Evolutionary conservation across 352 stramenopile genomes (phyloP).

Genomic region (Phytophthora quininea): DNA sequence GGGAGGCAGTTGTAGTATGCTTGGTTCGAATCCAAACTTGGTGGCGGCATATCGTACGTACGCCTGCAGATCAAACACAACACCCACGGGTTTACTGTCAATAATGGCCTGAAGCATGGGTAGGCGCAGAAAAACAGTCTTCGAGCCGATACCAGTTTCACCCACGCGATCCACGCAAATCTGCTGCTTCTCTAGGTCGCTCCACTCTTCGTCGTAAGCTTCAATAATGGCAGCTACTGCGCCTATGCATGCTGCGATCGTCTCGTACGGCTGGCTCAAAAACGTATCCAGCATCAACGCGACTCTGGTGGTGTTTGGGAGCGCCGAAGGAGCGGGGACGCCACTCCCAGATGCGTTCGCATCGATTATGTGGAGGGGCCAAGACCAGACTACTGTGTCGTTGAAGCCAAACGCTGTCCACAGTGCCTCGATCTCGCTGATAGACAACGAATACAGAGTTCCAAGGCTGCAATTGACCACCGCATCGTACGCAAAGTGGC

Average conservation of each 20-base stretch:
- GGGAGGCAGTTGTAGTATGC: slow-evolving; percentile 28
- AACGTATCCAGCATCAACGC: slow-evolving; percentile 59
- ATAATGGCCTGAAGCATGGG: slow-evolving; percentile 34
- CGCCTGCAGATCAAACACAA: slow-evolving; percentile 48
- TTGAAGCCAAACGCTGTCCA: slow-evolving; percentile 35
- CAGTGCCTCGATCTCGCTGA: slow-evolving; percentile 23
- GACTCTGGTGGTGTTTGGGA: slow-evolving; percentile 27
- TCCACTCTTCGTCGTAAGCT: slow-evolving; percentile 28
- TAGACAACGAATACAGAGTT: slow-evolving; percentile 29
- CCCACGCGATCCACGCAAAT: slow-evolving; percentile 22
- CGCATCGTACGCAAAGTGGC: slow-evolving; percentile 41
- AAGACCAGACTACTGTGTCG: slow-evolving; percentile 31
- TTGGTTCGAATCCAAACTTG: slow-evolving; percentile 61
- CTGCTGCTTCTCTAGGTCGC: slow-evolving; percentile 28
- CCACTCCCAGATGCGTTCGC: slow-evolving; percentile 9
- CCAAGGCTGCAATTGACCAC: slow-evolving; percentile 26
- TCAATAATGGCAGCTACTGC: slow-evolving; percentile 28
- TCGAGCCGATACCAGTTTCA: slow-evolving; percentile 26
- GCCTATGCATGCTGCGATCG: slow-evolving; percentile 30
- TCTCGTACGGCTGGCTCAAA: slow-evolving; percentile 50
- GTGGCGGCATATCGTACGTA: slow-evolving; percentile 60
- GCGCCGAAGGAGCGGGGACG: slow-evolving; percentile 12
- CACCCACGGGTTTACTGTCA: slow-evolving; percentile 20
- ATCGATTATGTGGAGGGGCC: slow-evolving; percentile 17
- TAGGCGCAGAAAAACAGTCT: slow-evolving; percentile 42